phyloP scores from a whole-genome alignment of 169 alveolate genomes.

The Plasmodium cynomolgi region DNA sequence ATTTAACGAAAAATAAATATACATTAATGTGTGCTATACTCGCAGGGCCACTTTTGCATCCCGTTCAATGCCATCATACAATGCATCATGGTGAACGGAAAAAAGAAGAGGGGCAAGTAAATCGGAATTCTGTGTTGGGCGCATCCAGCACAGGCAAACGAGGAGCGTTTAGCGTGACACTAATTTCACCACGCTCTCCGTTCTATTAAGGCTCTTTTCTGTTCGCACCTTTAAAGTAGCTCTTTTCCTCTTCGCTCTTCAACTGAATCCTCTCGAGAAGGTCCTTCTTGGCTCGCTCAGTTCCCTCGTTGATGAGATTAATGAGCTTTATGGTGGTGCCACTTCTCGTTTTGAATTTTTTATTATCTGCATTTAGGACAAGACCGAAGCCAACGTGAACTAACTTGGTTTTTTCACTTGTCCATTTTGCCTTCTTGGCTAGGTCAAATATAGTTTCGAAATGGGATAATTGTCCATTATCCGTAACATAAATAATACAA shows the following conservation, averaged over 20 bases:
- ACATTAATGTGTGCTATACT: not conserved
- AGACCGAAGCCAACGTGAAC: slow-evolving; percentile 99
- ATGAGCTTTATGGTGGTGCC: slow-evolving; percentile 95
- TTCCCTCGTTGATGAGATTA: slow-evolving; percentile 97
- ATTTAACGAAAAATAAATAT: not conserved
- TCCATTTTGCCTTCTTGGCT: slow-evolving; percentile 91
- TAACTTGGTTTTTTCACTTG: slow-evolving; percentile 77
- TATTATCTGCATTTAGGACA: slow-evolving; percentile 94
- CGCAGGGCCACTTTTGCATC: not conserved
- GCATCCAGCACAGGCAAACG: not conserved
- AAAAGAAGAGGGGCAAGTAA: not conserved
- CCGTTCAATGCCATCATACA: not conserved
- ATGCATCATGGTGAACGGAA: not conserved
- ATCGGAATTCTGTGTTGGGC: not conserved
- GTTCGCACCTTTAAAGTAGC: slow-evolving; percentile 40
- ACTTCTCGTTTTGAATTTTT: slow-evolving; percentile 96
- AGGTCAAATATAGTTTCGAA: slow-evolving; percentile 95
- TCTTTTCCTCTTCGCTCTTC: slow-evolving; percentile 80
- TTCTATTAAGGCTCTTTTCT: not conserved
- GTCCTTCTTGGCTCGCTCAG: slow-evolving; percentile 93
- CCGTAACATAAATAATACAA: slow-evolving; percentile 96
- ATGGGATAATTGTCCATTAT: slow-evolving; percentile 95
- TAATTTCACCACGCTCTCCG: not conserved
- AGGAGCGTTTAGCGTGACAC: not conserved
- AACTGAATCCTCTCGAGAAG: slow-evolving; percentile 85